Percentiles rank a stretch among this genome's conserved stretches.
phyloP scores from a whole-genome alignment of 768 basidiomycete species.

The Tricholomella constricta region DNA sequence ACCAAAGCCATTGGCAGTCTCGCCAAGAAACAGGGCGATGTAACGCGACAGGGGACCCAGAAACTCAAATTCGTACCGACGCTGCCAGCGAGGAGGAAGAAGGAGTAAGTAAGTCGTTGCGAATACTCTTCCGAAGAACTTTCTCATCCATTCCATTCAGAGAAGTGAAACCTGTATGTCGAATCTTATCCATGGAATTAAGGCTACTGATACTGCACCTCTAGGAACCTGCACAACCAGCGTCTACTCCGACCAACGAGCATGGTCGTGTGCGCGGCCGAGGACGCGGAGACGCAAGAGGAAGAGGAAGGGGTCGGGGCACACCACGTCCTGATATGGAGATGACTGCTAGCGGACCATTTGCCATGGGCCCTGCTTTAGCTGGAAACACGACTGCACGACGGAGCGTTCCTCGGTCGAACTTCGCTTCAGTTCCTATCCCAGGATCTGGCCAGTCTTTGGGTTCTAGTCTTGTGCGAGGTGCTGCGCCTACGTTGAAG shows the following conservation, averaged over 20 bases:
- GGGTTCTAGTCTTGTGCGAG: constrained; percentile 52
- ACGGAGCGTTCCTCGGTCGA: constrained; percentile 53
- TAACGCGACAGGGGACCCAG: constrained; percentile 72
- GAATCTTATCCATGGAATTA: not conserved
- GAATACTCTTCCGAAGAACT: not conserved
- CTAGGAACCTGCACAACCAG: constrained; percentile 50
- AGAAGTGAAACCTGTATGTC: constrained; percentile 64
- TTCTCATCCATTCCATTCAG: constrained; percentile 33
- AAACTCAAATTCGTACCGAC: constrained; percentile 83
- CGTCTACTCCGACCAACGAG: constrained; percentile 34
- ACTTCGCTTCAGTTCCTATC: constrained; percentile 52
- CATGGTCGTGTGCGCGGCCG: constrained; percentile 50
- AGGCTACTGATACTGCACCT: constrained; percentile 8
- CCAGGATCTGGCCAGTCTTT: constrained; percentile 41
- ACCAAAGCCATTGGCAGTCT: constrained; percentile 77
- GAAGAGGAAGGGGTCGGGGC: constrained; percentile 56
- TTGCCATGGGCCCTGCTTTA: constrained; percentile 82
- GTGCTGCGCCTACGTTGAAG: constrained; percentile 52
- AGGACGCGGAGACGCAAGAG: constrained; percentile 50
- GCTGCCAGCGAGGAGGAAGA: constrained; percentile 73
- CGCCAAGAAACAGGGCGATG: constrained; percentile 70
- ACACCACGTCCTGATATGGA: constrained; percentile 55
- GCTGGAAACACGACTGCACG: constrained; percentile 53
- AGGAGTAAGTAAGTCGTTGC: constrained; percentile 59
- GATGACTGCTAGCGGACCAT: constrained; percentile 87